Evolutionary conservation across 1,284 basidiomycete genomes (phyloP).

Genomic region (Farysia itapuensis): DNA sequence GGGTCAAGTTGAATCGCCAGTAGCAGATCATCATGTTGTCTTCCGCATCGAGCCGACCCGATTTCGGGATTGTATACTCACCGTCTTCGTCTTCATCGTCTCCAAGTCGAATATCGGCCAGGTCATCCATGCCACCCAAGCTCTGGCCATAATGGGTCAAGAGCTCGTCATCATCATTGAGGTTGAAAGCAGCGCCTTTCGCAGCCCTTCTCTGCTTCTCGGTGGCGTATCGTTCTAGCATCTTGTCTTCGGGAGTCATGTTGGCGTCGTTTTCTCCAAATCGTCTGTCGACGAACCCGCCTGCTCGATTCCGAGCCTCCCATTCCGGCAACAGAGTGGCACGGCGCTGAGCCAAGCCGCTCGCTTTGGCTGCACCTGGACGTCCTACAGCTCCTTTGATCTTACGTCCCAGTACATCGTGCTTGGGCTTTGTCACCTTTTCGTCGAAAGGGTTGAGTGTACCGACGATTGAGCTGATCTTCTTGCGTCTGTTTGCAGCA

Average conservation of each 20-base stretch:
- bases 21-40: constrained; percentile 44
- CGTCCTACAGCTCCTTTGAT: constrained; percentile 79
- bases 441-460: constrained; percentile 87
- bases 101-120: constrained; percentile 67
- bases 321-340: constrained; percentile 81
- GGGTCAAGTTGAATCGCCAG: constrained; percentile 43
- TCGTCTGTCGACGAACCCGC: constrained; percentile 87
- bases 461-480: constrained; percentile 78
- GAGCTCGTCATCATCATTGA: constrained; percentile 67
- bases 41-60: too few species aligned
- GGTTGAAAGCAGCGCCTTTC: constrained; percentile 81
- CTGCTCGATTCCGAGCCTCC: constrained; percentile 73
- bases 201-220: constrained; percentile 66
- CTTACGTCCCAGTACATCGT: constrained; percentile 84
- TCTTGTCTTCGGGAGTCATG: constrained; percentile 90
- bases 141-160: constrained; percentile 92
- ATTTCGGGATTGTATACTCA: constrained; percentile 11
- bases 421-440: constrained; percentile 68
- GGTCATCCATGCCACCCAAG: constrained; percentile 80
- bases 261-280: constrained; percentile 93
- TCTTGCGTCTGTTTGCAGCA: constrained; percentile 61
- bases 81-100: constrained; percentile 47
- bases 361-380: constrained; percentile 83
- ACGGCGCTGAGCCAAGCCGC: constrained; percentile 75
- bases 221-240: constrained; percentile 92